phyloP scores from a whole-genome alignment of 768 basidiomycete genomes.

The Phylloporus arenicola region DNA sequence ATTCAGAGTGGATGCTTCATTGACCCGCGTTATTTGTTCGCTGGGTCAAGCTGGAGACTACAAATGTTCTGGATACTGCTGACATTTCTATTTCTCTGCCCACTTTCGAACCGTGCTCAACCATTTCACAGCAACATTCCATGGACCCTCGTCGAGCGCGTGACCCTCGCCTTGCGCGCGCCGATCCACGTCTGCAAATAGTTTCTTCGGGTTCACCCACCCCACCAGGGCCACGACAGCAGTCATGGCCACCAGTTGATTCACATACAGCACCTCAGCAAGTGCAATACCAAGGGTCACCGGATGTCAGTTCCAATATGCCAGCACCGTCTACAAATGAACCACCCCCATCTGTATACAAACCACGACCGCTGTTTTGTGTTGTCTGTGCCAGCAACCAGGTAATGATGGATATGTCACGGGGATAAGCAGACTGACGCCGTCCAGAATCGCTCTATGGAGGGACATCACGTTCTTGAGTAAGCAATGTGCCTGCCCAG shows the following conservation, averaged over 20 bases:
- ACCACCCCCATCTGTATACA: slow-evolving; percentile 37
- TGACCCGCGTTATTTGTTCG: slow-evolving; percentile 45
- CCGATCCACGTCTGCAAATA: slow-evolving; percentile 59
- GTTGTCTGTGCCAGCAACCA: slow-evolving; percentile 99
- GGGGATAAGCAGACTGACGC: slow-evolving; percentile 10
- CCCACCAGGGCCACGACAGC: slow-evolving; percentile 20
- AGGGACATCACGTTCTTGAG: slow-evolving; percentile 88
- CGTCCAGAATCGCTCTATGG: slow-evolving; percentile 92
- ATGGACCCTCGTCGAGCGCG: slow-evolving; percentile 82
- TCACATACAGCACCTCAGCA: slow-evolving; percentile 12
- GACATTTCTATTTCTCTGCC: slow-evolving; percentile 38
- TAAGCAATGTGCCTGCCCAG: slow-evolving; percentile 39
- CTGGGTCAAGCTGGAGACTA: slow-evolving; percentile 73
- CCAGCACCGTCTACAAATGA: slow-evolving; percentile 3
- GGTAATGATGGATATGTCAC: slow-evolving; percentile 36
- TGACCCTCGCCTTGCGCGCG: slow-evolving; percentile 73
- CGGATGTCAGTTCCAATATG: slow-evolving; percentile 5
- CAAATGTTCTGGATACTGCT: slow-evolving; percentile 93
- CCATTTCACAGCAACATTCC: slow-evolving; percentile 6
- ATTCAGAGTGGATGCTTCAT: slow-evolving; percentile 92
- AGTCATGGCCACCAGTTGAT: slow-evolving; percentile 22
- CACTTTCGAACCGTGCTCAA: slow-evolving; percentile 14
- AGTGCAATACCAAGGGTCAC: slow-evolving; percentile 12
- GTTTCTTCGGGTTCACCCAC: slow-evolving; percentile 37
- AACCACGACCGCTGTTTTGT: slow-evolving; percentile 81